Conservation (phyloP, 176 grass and related monocot genomes). For the Thinopyrum elongatum region DNA sequence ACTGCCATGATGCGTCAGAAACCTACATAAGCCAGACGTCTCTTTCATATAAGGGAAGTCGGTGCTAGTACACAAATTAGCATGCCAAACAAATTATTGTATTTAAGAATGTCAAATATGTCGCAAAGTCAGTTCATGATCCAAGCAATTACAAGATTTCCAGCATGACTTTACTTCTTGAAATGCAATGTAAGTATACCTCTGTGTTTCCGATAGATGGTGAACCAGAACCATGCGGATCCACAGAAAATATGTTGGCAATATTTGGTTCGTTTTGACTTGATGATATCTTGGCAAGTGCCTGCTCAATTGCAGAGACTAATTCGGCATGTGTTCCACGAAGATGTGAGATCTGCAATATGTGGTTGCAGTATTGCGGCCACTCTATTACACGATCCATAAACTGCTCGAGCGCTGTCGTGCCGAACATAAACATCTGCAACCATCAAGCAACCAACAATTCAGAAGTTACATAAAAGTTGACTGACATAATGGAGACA, state of each 20-base stretch:
- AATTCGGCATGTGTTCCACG: conserved; percentile 77
- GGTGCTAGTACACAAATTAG: neutral
- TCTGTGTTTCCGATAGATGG: conserved; percentile 69
- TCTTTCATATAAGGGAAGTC: neutral
- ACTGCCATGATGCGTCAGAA: conserved; percentile 86
- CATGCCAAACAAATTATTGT: neutral
- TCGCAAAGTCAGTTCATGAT: neutral
- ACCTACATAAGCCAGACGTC: conserved; percentile 36
- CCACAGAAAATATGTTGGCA: conserved; percentile 43
- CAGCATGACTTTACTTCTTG: conserved; percentile 3
- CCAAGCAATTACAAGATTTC: neutral
- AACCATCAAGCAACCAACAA: conserved; percentile 41
- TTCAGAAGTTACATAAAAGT: conserved; percentile 18
- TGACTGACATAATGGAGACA: neutral
- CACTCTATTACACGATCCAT: conserved; percentile 89
- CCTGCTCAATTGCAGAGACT: conserved; percentile 74
- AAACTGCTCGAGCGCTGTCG: conserved; percentile 85
- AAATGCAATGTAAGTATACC: conserved; percentile 42
- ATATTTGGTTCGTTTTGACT: conserved; percentile 84
- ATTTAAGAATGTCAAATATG: conserved; percentile 2
- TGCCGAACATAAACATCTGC: conserved; percentile 99
- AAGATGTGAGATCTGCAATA: conserved; percentile 99
- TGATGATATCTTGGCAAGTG: conserved; percentile 87
- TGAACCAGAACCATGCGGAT: conserved; percentile 67
- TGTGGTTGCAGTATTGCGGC: conserved; percentile 97